Percentiles rank a stretch among this genome's conserved stretches.
phyloP scores from a whole-genome alignment of 2,329 filamentous ascomycete genomes.

The Macroventuria anomochaeta region DNA sequence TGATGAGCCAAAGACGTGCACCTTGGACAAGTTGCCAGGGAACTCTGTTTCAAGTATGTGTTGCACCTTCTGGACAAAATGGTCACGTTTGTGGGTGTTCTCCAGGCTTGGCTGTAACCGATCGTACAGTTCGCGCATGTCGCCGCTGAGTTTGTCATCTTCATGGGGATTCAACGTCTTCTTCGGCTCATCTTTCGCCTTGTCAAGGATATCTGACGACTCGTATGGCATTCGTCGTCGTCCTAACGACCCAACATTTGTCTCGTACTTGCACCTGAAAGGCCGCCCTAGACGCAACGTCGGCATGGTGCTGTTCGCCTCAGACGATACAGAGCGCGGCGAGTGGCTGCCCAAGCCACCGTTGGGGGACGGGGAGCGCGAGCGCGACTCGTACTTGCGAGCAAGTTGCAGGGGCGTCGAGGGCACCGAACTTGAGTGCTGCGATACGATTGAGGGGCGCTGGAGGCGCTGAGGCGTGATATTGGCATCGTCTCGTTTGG shows the following conservation, averaged over 20 bases:
- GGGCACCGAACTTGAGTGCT: conserved; percentile 87
- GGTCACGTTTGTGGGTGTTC: conserved; percentile 76
- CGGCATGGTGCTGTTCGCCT: conserved; percentile 77
- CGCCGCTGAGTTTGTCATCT: conserved; percentile 68
- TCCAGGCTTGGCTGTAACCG: conserved; percentile 81
- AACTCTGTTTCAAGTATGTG: conserved; percentile 87
- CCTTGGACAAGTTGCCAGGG: conserved; percentile 87
- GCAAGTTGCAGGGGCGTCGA: conserved; percentile 92
- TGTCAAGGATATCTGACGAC: conserved; percentile 81
- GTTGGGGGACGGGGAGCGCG: conserved; percentile 79
- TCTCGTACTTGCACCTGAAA: conserved; percentile 83
- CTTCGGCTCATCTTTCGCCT: conserved; percentile 72
- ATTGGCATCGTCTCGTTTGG: conserved; percentile 36
- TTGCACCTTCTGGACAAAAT: conserved; percentile 86
- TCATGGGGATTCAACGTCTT: conserved; percentile 48
- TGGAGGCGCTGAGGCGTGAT: conserved; percentile 33
- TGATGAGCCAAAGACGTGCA: conserved; percentile 96
- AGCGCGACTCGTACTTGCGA: conserved; percentile 79
- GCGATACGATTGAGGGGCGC: conserved; percentile 61
- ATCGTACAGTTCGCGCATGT: conserved; percentile 86
- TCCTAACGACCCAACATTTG: conserved; percentile 74
- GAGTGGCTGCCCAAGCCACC: conserved; percentile 77
- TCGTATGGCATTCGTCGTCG: conserved; percentile 91
- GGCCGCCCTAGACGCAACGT: conserved; percentile 67
- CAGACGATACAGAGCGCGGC: conserved; percentile 87